A percentile compares a stretch with the other conserved stretches of the same genome.
These are phyloP conservation scores for Nectriaceae sp. DNA, from an alignment of 2,329 filamentous ascomycete genomes.

Conservation along the genomic window DNA sequence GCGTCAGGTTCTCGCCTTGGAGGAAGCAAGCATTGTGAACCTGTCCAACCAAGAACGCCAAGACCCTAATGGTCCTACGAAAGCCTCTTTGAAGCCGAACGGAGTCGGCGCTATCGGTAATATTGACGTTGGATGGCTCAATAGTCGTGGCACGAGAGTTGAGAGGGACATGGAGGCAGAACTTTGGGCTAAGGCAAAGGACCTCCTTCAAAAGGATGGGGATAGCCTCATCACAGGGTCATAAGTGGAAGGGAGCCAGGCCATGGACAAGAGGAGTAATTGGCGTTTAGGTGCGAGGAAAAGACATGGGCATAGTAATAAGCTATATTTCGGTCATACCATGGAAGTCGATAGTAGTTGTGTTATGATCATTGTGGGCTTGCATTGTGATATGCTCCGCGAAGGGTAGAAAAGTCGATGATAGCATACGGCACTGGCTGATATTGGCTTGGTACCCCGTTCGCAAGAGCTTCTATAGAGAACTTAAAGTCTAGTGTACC, in stretches of 20 bases:
- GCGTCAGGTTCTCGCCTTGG: slow-evolving; percentile 68
- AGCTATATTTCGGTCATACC: too few species aligned
- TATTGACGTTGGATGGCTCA: slow-evolving; percentile 86
- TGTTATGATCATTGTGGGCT: too few species aligned
- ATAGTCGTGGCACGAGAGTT: slow-evolving; percentile 80
- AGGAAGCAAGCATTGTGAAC: slow-evolving; percentile 77
- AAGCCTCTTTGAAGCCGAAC: slow-evolving; percentile 52
- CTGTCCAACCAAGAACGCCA: slow-evolving; percentile 38
- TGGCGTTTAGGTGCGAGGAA: slow-evolving; percentile 3
- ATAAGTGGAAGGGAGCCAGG: slow-evolving; percentile 1
- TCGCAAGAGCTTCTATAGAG: too few species aligned
- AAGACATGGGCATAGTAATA: too few species aligned
- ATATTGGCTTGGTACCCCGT: too few species aligned
- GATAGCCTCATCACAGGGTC: slow-evolving; percentile 14
- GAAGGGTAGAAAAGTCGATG: too few species aligned
- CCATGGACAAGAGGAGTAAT: too few species aligned
- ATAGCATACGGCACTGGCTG: too few species aligned
- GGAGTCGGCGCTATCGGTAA: slow-evolving; percentile 57
- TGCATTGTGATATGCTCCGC: too few species aligned
- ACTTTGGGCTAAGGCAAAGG: slow-evolving; percentile 59
- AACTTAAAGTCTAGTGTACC: too few species aligned
- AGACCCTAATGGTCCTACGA: slow-evolving; percentile 38
- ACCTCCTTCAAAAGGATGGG: slow-evolving; percentile 37
- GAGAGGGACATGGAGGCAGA: slow-evolving; percentile 83
- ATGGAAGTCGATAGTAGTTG: too few species aligned